These are phyloP conservation scores for Dictyostelium purpureum DNA, from an alignment of 78 protist genomes.

Conservation along the genomic window DNA sequence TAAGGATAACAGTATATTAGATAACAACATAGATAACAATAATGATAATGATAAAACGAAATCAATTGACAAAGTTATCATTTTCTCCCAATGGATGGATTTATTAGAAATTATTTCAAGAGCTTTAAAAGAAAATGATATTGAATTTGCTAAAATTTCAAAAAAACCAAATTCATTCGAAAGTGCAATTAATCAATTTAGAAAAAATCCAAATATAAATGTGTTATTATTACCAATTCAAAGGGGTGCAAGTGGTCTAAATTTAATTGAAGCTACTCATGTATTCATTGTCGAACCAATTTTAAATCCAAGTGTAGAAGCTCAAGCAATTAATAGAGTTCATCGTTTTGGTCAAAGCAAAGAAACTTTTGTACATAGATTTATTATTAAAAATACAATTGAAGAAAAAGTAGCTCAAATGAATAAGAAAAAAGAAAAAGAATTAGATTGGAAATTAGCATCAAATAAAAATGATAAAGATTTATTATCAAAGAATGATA, in stretches of 20 bases:
- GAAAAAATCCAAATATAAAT: conserved; percentile 17
- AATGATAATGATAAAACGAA: not conserved
- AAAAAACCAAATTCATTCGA: not conserved
- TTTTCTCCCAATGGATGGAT: conserved; percentile 80
- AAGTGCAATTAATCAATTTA: conserved; percentile 11
- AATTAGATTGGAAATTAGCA: conserved; percentile 27
- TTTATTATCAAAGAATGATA: conserved; percentile 10
- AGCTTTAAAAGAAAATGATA: conserved; percentile 20
- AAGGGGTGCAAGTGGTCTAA: conserved; percentile 77
- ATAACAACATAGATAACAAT: not conserved
- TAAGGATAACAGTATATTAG: not conserved
- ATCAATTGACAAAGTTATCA: conserved; percentile 17
- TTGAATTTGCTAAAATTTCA: not conserved
- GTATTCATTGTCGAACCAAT: conserved; percentile 84
- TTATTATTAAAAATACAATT: conserved; percentile 66
- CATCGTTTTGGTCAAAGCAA: conserved; percentile 82
- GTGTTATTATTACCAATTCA: conserved; percentile 65
- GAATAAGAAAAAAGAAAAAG: not conserved
- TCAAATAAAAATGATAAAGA: conserved; percentile 21
- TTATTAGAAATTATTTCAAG: conserved; percentile 47
- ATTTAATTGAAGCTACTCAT: conserved; percentile 79
- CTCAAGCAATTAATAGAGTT: conserved; percentile 78
- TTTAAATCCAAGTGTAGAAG: conserved; percentile 61
- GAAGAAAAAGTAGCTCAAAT: conserved; percentile 72
- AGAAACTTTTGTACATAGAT: conserved; percentile 80